Evolutionary conservation across 2,329 filamentous ascomycete genomes (phyloP).

Genomic region (Cladosporium austrohemisphaericum): DNA sequence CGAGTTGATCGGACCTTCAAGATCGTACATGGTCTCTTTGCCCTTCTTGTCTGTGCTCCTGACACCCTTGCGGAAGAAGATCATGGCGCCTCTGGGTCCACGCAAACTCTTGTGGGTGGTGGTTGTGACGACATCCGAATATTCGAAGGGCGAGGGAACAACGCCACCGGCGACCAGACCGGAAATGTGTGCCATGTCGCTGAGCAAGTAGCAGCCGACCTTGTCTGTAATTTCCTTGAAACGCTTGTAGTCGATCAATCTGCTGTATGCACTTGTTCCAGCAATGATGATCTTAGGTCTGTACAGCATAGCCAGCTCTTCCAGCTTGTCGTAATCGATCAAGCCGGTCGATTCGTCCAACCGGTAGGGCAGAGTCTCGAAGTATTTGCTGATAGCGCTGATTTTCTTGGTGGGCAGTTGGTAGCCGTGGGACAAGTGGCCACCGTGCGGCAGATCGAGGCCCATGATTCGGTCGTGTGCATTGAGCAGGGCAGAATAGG

Average conservation of each 20-base stretch:
- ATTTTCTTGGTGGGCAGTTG: slow-evolving; percentile 97
- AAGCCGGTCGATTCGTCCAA: slow-evolving; percentile 84
- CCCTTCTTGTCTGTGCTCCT: slow-evolving; percentile 78
- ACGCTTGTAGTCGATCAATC: slow-evolving; percentile 88
- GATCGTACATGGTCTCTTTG: slow-evolving; percentile 81
- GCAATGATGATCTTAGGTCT: slow-evolving; percentile 94
- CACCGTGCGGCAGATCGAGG: slow-evolving; percentile 88
- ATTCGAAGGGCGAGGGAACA: slow-evolving; percentile 81
- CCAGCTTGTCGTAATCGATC: slow-evolving; percentile 91
- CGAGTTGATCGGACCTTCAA: slow-evolving; percentile 89
- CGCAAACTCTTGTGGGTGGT: slow-evolving; percentile 97
- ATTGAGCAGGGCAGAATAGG: slow-evolving; percentile 96
- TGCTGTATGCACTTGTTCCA: slow-evolving; percentile 92
- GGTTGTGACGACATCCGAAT: slow-evolving; percentile 92
- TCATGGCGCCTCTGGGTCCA: slow-evolving; percentile 92
- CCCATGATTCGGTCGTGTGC: slow-evolving; percentile 97
- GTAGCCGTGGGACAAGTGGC: slow-evolving; percentile 94
- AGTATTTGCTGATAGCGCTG: slow-evolving; percentile 98
- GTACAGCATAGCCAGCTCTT: slow-evolving; percentile 82
- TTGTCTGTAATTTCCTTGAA: slow-evolving; percentile 91
- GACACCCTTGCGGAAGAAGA: slow-evolving; percentile 95
- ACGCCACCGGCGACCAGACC: slow-evolving; percentile 90
- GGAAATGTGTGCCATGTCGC: slow-evolving; percentile 97
- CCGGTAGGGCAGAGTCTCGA: slow-evolving; percentile 94
- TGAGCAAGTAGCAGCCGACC: slow-evolving; percentile 84